Percentiles rank a stretch among this genome's conserved stretches.
Conservation (phyloP, 2,329 filamentous ascomycete species). For the Huntiella moniliformis region DNA sequence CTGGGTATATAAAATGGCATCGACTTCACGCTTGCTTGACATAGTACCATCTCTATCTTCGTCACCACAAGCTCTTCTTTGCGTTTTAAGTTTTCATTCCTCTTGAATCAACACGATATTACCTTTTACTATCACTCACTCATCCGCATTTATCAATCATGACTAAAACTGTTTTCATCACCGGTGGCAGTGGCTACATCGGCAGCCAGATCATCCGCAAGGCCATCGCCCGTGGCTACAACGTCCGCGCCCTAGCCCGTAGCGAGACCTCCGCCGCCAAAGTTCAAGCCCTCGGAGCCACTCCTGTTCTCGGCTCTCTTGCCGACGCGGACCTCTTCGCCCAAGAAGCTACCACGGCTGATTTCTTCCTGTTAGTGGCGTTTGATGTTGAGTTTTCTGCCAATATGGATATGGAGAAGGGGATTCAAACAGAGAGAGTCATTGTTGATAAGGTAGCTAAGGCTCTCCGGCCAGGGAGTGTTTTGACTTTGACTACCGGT, state of each 20-base stretch:
- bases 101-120: not conserved
- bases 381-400: slow-evolving; percentile 18
- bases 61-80: too few species aligned
- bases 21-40: too few species aligned
- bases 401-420: slow-evolving; percentile 16
- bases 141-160: not conserved
- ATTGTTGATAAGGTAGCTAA: slow-evolving; percentile 21
- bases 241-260: slow-evolving; percentile 24
- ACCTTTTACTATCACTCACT: not conserved
- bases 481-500: slow-evolving; percentile 21
- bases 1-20: too few species aligned
- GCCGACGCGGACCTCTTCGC: slow-evolving; percentile 21
- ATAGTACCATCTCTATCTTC: too few species aligned
- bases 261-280: slow-evolving; percentile 19
- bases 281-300: slow-evolving; percentile 21
- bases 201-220: slow-evolving; percentile 20
- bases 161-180: slow-evolving; percentile 19
- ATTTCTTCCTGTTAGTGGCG: slow-evolving; percentile 26
- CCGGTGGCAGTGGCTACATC: slow-evolving; percentile 23
- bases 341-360: slow-evolving; percentile 20
- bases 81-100: not conserved
- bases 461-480: slow-evolving; percentile 18
- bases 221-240: slow-evolving; percentile 22
- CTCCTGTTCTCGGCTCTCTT: slow-evolving; percentile 23
- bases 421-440: slow-evolving; percentile 18